Evolutionary conservation across 2,329 filamentous ascomycete genomes (phyloP), one percentile per base, ranked within the genome.

Genomic region (Bipolaris oryzae): DNA sequence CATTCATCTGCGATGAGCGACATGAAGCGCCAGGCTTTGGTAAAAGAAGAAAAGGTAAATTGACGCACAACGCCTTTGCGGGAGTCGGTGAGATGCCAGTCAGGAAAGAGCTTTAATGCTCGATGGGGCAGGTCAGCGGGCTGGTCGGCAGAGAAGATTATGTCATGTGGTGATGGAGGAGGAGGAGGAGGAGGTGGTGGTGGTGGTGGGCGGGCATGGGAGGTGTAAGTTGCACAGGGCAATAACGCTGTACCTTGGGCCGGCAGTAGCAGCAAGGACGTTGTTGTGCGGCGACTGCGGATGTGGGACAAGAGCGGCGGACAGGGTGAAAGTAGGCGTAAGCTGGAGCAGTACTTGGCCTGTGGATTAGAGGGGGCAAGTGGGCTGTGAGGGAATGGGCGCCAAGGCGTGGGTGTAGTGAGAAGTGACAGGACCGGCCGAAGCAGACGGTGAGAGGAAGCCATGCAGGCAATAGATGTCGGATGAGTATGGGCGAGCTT

Each of bases 1-100:
- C 70, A 74, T 48, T 76, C 66, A 3, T 71, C 72, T 7, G 73
- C 73, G 10, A 76, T 65, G 1, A 64, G 31, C 5, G 63, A 61
- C 73, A 76, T 76, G 59, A 75, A 75, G 5, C 49, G 62, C 68
- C 68, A 76, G 7, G 73, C 72, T 39, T 63, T 63, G n/a, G 63
- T 49, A 52, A 75, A 76, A 10, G 62, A 66, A 21, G 63, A 47
- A 55, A 76, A 76, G 5, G 62, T 62, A 35, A 68, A 75, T 7
- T 61, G 50, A 25, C 73, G 69, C 18, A 53, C 62, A 16, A 76
- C 60, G 9, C 66, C 70, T 49, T 70, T 71, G 4, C 41, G 59
- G 0, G 69, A 68, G 2, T 63, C 42, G 13, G 61, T 61, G 44
- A 74, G 33, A 4, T 61, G 57, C 73, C 73, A 76, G 23, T 59